Conservation (phyloP, 768 basidiomycete species). For the Mycena maculata region DNA sequence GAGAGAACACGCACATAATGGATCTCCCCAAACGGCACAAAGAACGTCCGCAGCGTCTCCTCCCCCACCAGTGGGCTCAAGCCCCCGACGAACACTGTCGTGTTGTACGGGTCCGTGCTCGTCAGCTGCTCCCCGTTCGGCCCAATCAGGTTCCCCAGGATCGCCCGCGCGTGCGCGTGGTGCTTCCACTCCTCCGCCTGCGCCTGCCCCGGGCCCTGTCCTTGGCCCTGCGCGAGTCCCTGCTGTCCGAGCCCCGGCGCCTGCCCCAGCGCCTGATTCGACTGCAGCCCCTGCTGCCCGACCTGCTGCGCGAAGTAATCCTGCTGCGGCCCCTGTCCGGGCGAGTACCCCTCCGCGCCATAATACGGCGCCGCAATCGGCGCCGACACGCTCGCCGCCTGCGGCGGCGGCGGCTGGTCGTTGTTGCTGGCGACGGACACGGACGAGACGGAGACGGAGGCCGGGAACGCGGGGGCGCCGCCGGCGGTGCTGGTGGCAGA, state of each 20-base stretch:
- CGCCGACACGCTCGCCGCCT: conserved; percentile 67
- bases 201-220: conserved; percentile 29
- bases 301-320: conserved; percentile 21
- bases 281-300: conserved; percentile 37
- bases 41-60: conserved; percentile 91
- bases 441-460: conserved; percentile 3
- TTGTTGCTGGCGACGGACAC: conserved; percentile 12
- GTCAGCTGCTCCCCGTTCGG: conserved; percentile 89
- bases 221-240: background rate
- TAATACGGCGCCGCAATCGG: conserved; percentile 65
- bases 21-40: conserved; percentile 92
- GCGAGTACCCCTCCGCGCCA: background rate
- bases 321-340: conserved; percentile 5
- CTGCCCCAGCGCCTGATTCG: too few species aligned
- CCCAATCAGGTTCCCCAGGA: conserved; percentile 85
- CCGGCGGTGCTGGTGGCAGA: background rate
- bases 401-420: conserved; percentile 39
- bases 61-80: conserved; percentile 89
- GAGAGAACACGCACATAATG: conserved; percentile 74
- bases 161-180: conserved; percentile 84
- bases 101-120: conserved; percentile 94
- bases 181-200: conserved; percentile 89
- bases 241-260: background rate
- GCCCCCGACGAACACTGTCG: conserved; percentile 95
- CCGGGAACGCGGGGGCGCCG: background rate